Percentiles rank a stretch among this genome's conserved stretches.
Evolutionary conservation across 805 yeast genomes (phyloP).

Genomic region (Hanseniaspora guilliermondii): DNA sequence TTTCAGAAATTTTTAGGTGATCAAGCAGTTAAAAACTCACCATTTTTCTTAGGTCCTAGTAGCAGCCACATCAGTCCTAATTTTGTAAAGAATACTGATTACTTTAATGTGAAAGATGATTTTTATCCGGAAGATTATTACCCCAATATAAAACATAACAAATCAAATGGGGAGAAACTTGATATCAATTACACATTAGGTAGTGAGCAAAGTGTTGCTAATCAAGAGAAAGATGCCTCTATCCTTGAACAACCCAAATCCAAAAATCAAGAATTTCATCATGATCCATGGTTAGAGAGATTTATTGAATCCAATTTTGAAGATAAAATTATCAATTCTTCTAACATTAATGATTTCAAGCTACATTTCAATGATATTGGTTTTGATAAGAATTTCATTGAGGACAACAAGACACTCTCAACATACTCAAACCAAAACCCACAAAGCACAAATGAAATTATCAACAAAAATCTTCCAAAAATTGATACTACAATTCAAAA

Average conservation of each 20-base stretch:
- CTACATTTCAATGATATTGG: slow-evolving; percentile 47
- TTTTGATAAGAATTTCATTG: slow-evolving; percentile 25
- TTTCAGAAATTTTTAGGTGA: slow-evolving; percentile 10
- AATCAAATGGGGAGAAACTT: not conserved
- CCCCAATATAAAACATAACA: not conserved
- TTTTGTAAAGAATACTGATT: not conserved
- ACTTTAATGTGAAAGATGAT: slow-evolving; percentile 11
- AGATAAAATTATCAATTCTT: slow-evolving; percentile 36
- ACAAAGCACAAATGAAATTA: not conserved
- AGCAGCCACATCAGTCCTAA: not conserved
- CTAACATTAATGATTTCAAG: slow-evolving; percentile 18
- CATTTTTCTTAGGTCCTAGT: not conserved
- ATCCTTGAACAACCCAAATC: not conserved
- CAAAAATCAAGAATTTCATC: slow-evolving; percentile 12
- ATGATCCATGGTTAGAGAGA: slow-evolving; percentile 48
- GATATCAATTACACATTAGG: not conserved
- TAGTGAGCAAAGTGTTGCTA: not conserved
- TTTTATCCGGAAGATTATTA: slow-evolving; percentile 10
- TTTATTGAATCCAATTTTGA: slow-evolving; percentile 58
- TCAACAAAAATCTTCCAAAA: not conserved
- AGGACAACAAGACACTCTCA: not conserved
- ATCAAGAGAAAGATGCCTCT: not conserved
- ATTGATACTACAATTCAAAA: not conserved
- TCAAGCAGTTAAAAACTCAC: slow-evolving; percentile 12
- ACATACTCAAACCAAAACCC: not conserved